Evolutionary conservation across 139 green algal species (phyloP), one percentile per base, ranked within the genome.

Genomic region (Coelastrella sp.): DNA sequence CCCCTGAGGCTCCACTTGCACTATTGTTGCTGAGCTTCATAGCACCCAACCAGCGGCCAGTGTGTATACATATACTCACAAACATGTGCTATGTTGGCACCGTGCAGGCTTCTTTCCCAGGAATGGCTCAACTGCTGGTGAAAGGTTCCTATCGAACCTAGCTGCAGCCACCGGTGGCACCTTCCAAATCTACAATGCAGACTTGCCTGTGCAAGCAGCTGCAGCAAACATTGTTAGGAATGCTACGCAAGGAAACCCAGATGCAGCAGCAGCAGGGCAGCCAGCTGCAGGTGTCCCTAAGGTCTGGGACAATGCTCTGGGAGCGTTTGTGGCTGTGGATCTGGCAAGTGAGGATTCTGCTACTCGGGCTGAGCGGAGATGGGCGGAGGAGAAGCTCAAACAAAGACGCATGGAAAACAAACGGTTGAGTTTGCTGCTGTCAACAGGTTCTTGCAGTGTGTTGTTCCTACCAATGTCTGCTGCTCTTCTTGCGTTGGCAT

Each of bases 41-140:
- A n/a, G n/a, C n/a, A n/a, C n/a, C n/a, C n/a, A n/a, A n/a, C n/a
- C n/a, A n/a, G n/a, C n/a, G n/a, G n/a, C n/a, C n/a, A n/a, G n/a
- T n/a, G n/a, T n/a, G n/a, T n/a, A n/a, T n/a, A n/a, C n/a, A n/a
- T n/a, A n/a, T n/a, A n/a, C n/a, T n/a, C n/a, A n/a, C n/a, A n/a
- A n/a, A n/a, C n/a, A n/a, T n/a, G n/a, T n/a, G n/a, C n/a, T n/a
- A n/a, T n/a, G n/a, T n/a, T n/a, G n/a, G n/a, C n/a, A n/a, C n/a
- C n/a, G n/a, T 54, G 59, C 88, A 94, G 94, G 94, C 64, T 96
- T 96, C 92, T 94, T 95, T 75, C 82, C 91, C 16, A 61, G 89
- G 0, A 91, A 92, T 16, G 90, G 83, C 11, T 64, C 32, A 74
- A 81, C 80, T 85, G 59, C 89, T 20, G 93, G 94, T 0, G 92